Percentiles rank a stretch among this genome's conserved stretches.
These are phyloP conservation scores for Paracoccidioides brasiliensis DNA, from an alignment of 2,329 filamentous ascomycete species.

Conservation along the genomic window DNA sequence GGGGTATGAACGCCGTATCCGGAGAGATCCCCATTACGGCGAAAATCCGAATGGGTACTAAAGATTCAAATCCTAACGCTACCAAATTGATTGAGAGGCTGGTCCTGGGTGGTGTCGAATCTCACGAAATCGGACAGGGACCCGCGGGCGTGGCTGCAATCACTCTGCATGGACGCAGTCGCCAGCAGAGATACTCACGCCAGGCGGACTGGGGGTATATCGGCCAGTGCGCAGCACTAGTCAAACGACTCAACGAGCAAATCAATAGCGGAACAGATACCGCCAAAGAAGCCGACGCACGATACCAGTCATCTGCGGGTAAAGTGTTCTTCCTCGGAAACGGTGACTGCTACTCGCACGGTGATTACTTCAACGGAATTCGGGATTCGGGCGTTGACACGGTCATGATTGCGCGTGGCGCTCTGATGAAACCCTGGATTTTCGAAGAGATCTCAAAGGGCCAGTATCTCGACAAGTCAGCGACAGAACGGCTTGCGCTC, in stretches of 20 bases:
- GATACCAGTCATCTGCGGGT: constrained; percentile 55
- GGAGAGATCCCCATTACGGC: constrained; percentile 83
- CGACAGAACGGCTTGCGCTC: constrained; percentile 69
- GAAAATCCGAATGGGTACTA: constrained; percentile 88
- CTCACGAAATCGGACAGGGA: constrained; percentile 51
- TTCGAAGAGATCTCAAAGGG: constrained; percentile 90
- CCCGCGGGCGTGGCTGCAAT: constrained; percentile 85
- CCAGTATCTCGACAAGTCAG: constrained; percentile 92
- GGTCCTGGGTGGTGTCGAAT: constrained; percentile 63
- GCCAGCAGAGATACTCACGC: constrained; percentile 87
- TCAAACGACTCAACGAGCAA: constrained; percentile 64
- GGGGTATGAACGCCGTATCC: constrained; percentile 91
- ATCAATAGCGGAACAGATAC: constrained; percentile 61
- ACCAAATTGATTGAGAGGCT: constrained; percentile 71
- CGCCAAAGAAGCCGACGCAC: constrained; percentile 58
- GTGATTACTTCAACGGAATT: constrained; percentile 71
- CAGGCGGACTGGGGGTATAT: constrained; percentile 95
- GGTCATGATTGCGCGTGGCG: constrained; percentile 96
- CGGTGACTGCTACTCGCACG: constrained; percentile 87
- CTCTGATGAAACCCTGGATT: constrained; percentile 94
- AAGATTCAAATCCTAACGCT: constrained; percentile 64
- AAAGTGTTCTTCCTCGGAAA: constrained; percentile 90
- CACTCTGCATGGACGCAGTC: constrained; percentile 82
- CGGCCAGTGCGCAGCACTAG: constrained; percentile 70
- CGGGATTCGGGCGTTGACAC: constrained; percentile 68